Evolutionary conservation across 2,329 filamentous ascomycete genomes (phyloP), one percentile per base, ranked within the genome.

Genomic region (Hypoxylon sp.): DNA sequence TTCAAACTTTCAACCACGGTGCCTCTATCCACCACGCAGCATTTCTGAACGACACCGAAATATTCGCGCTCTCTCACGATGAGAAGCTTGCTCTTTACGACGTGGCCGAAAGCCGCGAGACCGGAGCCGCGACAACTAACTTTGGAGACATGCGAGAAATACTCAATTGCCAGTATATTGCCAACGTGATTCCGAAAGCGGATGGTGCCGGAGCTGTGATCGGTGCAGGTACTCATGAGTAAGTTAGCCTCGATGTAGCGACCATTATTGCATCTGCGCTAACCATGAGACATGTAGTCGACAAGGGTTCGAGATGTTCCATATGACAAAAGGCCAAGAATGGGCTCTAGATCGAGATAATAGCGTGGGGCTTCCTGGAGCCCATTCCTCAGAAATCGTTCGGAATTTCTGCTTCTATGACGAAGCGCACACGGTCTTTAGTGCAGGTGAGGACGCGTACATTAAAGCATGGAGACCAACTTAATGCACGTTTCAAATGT

Each of bases 1-100:
- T 91, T 64, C 91, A 93, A 79, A 92, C 93, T 11, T 89, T 94
- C 77, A 95, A 95, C 78, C 91, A 93, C 75, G 86, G 87, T 38
- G 88, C 90, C 34, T 93, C 91, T 0, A 87, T 95, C 69, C 91
- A 93, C 77, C 90, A 88, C 71, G 89, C 92, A 13, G 90, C 89
- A 4, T 94, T 94, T 80, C 82, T 95, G 60, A 87, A 83, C 60
- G 79, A 82, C 14, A 85, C 85, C 4, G 86, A 91, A 74, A 86
- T 94, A 32, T 93, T 89, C 69, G 91, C 91, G 3, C 80, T 94
- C 9, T 93, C 91, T 0, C 91, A 93, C 64, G 93, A 95, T 76
- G 93, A 96, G 81, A 89, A 88, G 64, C 87, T 94, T 68, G 90
- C 91, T 17, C 85, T 94, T 63, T 93, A 94, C 76, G 87, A 90